A percentile compares a stretch with the other conserved stretches of the same genome.
phyloP scores from a whole-genome alignment of 2,329 filamentous ascomycete genomes.

The Cladophialophora carrionii region DNA sequence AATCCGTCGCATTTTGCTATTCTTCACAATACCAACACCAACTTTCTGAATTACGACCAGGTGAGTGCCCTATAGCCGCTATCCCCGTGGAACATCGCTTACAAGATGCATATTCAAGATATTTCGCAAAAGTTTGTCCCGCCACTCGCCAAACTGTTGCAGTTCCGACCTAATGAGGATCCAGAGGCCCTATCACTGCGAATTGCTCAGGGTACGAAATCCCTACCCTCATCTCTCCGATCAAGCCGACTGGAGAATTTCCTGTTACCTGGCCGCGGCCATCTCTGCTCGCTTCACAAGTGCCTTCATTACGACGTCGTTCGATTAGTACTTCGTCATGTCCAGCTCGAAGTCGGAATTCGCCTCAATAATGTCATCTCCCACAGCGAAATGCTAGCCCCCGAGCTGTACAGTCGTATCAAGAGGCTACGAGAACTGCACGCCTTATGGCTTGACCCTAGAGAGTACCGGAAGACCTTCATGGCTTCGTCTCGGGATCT shows the following conservation, averaged over 20 bases:
- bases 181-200: conserved; percentile 15
- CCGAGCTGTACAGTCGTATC: conserved; percentile 36
- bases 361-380: conserved; percentile 33
- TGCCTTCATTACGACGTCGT: conserved; percentile 32
- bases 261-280: conserved; percentile 25
- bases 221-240: conserved; percentile 30
- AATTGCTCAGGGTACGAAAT: conserved; percentile 30
- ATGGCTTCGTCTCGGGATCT: conserved; percentile 10
- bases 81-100: not conserved
- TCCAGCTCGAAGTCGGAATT: conserved; percentile 36
- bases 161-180: conserved; percentile 28
- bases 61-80: not conserved
- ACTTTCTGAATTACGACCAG: conserved; percentile 2
- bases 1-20: not conserved
- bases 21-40: not conserved
- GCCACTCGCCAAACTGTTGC: conserved; percentile 25
- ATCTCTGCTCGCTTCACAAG: conserved; percentile 35
- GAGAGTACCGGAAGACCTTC: conserved; percentile 24
- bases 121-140: conserved; percentile 24
- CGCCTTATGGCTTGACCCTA: conserved; percentile 42
- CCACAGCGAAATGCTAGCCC: conserved; percentile 25
- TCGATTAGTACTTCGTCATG: conserved; percentile 29
- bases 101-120: conserved; percentile 33
- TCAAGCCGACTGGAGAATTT: conserved; percentile 35
- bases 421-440: conserved; percentile 40